Evolutionary conservation across 139 green algal species (phyloP), one percentile per base, ranked within the genome.

Genomic region (Pedinophyceae sp.): DNA sequence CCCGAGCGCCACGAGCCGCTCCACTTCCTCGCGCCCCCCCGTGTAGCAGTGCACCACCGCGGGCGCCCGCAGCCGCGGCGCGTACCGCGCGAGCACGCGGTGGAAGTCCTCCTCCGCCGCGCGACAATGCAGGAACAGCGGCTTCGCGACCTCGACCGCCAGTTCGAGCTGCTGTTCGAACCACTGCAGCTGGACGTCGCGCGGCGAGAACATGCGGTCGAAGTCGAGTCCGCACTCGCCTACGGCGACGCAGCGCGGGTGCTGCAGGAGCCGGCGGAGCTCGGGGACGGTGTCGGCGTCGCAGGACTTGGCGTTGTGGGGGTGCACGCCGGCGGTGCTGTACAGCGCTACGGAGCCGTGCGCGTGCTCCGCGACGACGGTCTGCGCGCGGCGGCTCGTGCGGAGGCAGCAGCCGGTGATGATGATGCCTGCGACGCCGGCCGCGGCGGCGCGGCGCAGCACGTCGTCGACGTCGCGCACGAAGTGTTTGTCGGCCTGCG

Each of bases 1-100:
- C 0, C 74, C 80, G 48, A 81, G 24, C 0, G 38, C 64, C n/a
- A 86, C 40, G 23, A 70, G 67, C 2, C n/a, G 3, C 34, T 72
- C 27, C 41, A 84, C 61, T 62, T 86, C 80, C 28, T 68, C 52
- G 0, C 26, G 19, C 7, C 19, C 71, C 45, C 78, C 78, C 0
- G 80, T 87, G 67, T 87, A 89, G 71, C 80, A 89, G 52, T 89
- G 80, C 23, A 80, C 63, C 2, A 89, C 70, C 3, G 60, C 80
- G 1, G 71, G 67, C 20, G 64, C 67, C 0, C 30, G 29, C 18
- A 75, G 59, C 45, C 41, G 20, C n/a, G 70, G 55, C 50, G n/a
- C n/a, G n/a, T n/a, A n/a, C n/a, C n/a, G n/a, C n/a, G n/a, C n/a
- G n/a, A n/a, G n/a, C n/a, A n/a, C n/a, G n/a, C n/a, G n/a, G n/a